Percentiles rank a stretch among this genome's conserved stretches.
These are phyloP conservation scores for Pyrenophora teres DNA, from an alignment of 2,329 filamentous ascomycete species.

Conservation along the genomic window DNA sequence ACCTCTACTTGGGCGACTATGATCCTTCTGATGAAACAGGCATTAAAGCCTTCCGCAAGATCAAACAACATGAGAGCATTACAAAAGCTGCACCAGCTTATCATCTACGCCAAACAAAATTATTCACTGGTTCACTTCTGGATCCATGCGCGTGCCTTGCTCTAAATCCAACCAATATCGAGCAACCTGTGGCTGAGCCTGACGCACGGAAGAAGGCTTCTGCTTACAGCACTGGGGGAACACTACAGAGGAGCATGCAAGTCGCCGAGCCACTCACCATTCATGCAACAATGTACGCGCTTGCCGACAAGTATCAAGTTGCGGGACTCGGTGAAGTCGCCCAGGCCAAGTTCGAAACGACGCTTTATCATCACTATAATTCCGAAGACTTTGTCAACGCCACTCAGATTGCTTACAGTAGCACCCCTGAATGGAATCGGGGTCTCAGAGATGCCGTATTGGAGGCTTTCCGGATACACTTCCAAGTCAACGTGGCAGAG, in stretches of 20 bases:
- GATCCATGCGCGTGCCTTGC: slow-evolving; percentile 16
- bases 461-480: slow-evolving; percentile 22
- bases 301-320: slow-evolving; percentile 27
- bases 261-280: slow-evolving; percentile 36
- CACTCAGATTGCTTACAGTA: slow-evolving; percentile 28
- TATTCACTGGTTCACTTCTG: neutral
- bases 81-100: neutral
- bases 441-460: slow-evolving; percentile 41
- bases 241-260: slow-evolving; percentile 12
- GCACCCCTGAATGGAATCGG: slow-evolving; percentile 35
- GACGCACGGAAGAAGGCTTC: neutral
- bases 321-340: slow-evolving; percentile 12
- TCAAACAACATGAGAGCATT: slow-evolving; percentile 7
- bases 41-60: neutral
- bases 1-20: slow-evolving; percentile 27
- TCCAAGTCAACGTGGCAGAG: slow-evolving; percentile 10
- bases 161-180: neutral
- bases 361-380: slow-evolving; percentile 21
- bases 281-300: slow-evolving; percentile 25
- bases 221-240: slow-evolving; percentile 1
- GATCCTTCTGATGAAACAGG: slow-evolving; percentile 9
- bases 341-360: slow-evolving; percentile 17
- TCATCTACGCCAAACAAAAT: neutral
- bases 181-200: neutral
- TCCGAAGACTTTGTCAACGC: slow-evolving; percentile 35